Evolutionary conservation across 495 filamentous ascomycete genomes (phyloP).

Genomic region (Astrocystis sublimbata): DNA sequence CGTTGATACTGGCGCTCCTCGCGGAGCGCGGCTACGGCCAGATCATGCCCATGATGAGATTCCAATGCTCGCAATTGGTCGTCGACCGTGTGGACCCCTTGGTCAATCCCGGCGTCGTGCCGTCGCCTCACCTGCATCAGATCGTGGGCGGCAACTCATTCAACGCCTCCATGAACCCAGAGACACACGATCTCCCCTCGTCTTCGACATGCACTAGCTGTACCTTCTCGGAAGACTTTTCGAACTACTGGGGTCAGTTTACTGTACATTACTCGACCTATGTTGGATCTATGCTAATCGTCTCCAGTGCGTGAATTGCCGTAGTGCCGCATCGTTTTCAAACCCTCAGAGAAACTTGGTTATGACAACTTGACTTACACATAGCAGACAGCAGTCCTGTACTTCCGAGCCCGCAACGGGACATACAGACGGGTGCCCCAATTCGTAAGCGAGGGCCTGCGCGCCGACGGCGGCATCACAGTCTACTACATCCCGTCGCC

Average conservation of each 20-base stretch:
- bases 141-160: conserved; percentile 44
- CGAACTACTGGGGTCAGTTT: conserved; percentile 41
- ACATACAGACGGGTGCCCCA: conserved; percentile 46
- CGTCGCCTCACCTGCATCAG: conserved; percentile 43
- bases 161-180: conserved; percentile 36
- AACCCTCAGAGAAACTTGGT: background rate
- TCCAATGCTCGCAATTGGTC: conserved; percentile 44
- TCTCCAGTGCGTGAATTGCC: background rate
- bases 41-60: conserved; percentile 36
- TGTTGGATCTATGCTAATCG: background rate
- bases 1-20: conserved; percentile 37
- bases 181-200: conserved; percentile 28
- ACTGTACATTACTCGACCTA: background rate
- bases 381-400: conserved; percentile 32
- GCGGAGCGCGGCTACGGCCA: conserved; percentile 35
- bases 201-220: conserved; percentile 38
- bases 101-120: conserved; percentile 55
- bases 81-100: conserved; percentile 67
- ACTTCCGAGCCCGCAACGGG: conserved; percentile 44
- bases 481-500: conserved; percentile 44
- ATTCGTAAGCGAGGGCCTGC: conserved; percentile 33
- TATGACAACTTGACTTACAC: background rate
- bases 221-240: conserved; percentile 39
- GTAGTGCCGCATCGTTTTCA: background rate
- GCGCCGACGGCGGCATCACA: conserved; percentile 42